Base-by-base conservation (phyloP, 805 yeast species). In the Yarrowia sp. region DNA sequence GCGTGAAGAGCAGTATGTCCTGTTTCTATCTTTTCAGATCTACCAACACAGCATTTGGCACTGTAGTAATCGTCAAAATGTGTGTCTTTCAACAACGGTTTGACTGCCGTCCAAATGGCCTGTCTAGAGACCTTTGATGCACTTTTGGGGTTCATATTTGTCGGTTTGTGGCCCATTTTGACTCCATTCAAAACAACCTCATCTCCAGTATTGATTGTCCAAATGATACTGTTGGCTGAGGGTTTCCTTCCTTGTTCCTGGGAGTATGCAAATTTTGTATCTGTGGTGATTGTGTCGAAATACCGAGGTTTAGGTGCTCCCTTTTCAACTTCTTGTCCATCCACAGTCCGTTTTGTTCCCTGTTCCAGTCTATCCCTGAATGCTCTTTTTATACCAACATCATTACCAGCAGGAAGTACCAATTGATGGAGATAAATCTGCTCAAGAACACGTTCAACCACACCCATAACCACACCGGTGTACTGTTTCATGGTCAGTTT, bases 401-500 rank as follows among this genome's bases (percentile, higher is more conserved):
- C 43, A 59, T 62, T 28, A 54, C 67, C 12, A 38, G 35, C 63
- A 9, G 79, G 79, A 7, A 73, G 67, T 5, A 74, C 68, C 11
- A 78, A 52, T 11, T 67, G 66, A 14, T 62, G 33, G 9, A 78
- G 67, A 52, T 68, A 75, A 32, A 72, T 62, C 7, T 74, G 73
- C 3, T 43, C 63, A 11, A 73, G 58, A 7, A 74, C 22, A 9
- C 33, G 62, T n/a, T 67, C 64, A n/a, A 68, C 67, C 5, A 76
- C 72, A 5, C 77, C 70, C 30, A 66, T 65, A 6, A 78, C 64
- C 28, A 78, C 58, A 12, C 81, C 78, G 4, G 73, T 68, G 41
- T 64, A 66, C 72, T 90, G 97, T 66, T 81, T 81, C 56, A 87
- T 62, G 46, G 89, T 80, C 26, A 93, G 73, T 71, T 93, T 93